Percentiles rank a stretch among this genome's conserved stretches.
Evolutionary conservation across 495 filamentous ascomycete genomes (phyloP).

Genomic region (Penicillium ucsense): DNA sequence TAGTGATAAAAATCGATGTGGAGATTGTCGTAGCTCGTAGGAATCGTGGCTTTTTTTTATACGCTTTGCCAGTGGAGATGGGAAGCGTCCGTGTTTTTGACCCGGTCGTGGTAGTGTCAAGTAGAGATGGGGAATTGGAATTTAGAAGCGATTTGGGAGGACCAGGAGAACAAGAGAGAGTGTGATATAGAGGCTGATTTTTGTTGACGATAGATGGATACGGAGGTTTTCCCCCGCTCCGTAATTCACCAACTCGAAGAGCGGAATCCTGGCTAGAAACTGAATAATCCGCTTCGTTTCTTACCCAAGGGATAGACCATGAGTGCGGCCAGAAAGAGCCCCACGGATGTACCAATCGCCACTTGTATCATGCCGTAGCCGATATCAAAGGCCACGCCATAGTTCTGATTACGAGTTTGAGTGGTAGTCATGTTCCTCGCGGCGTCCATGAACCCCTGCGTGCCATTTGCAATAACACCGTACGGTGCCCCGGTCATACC

Average conservation of each 20-base stretch:
- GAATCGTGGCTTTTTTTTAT: too few relatives aligned
- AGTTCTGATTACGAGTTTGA: constrained; percentile 16
- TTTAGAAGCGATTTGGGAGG: too few relatives aligned
- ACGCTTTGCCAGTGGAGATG: too few relatives aligned
- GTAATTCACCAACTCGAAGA: too few relatives aligned
- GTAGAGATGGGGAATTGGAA: too few relatives aligned
- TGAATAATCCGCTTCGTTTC: constrained; percentile 80
- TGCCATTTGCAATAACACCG: constrained; percentile 40
- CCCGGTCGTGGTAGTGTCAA: too few relatives aligned
- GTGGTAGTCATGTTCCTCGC: constrained; percentile 24
- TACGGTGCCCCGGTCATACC: constrained; percentile 51
- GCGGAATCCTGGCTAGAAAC: constrained; percentile 47
- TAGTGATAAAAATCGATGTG: not conserved
- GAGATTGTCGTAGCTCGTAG: not conserved
- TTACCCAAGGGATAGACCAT: constrained; percentile 90
- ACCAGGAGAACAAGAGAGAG: too few relatives aligned
- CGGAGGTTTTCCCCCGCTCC: too few relatives aligned
- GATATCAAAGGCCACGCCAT: constrained; percentile 67
- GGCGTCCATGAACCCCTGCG: constrained; percentile 38
- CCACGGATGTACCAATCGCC: constrained; percentile 87
- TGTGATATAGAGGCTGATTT: too few relatives aligned
- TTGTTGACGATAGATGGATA: too few relatives aligned
- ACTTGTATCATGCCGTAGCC: constrained; percentile 83
- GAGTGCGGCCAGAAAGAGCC: constrained; percentile 75
- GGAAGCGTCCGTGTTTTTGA: too few relatives aligned